Evolutionary conservation across 352 stramenopile species (phyloP).

Genomic region (Globisporangium spiculum): DNA sequence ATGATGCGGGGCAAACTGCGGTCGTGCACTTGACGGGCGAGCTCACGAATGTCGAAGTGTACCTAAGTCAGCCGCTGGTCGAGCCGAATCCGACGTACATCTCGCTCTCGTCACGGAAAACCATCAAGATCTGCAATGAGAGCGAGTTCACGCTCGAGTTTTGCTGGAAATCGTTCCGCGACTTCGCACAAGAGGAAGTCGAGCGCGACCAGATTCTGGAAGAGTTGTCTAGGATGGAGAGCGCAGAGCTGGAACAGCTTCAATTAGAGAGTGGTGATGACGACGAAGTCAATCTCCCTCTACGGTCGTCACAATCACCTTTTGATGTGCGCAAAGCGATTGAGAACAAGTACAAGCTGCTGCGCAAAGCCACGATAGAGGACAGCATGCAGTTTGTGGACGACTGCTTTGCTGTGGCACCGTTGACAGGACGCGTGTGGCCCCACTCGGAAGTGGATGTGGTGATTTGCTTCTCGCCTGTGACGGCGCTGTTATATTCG

Average conservation of each 20-base stretch:
- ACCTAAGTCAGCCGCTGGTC: conserved; percentile 82
- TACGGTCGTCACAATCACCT: conserved; percentile 32
- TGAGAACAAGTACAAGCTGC: conserved; percentile 90
- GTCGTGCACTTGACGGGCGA: conserved; percentile 72
- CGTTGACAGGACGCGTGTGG: conserved; percentile 90
- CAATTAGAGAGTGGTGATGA: conserved; percentile 35
- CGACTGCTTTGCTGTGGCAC: conserved; percentile 89
- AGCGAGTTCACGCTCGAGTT: conserved; percentile 91
- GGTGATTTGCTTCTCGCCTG: conserved; percentile 87
- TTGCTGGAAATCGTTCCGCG: conserved; percentile 90
- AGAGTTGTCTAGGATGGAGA: conserved; percentile 84
- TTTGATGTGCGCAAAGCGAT: conserved; percentile 69
- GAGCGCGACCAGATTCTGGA: conserved; percentile 82
- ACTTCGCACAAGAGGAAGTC: conserved; percentile 61
- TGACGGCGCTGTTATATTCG: conserved; percentile 78
- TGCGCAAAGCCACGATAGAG: conserved; percentile 86
- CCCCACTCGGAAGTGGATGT: conserved; percentile 90
- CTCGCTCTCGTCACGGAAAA: conserved; percentile 87
- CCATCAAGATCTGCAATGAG: conserved; percentile 92
- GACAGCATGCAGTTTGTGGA: conserved; percentile 95
- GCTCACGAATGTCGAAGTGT: conserved; percentile 89
- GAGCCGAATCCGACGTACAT: conserved; percentile 90
- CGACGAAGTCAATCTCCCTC: conserved; percentile 20
- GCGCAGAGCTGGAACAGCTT: conserved; percentile 61
- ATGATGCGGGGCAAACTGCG: conserved; percentile 71